These are phyloP conservation scores for Torrubiella hemipterigena DNA, from an alignment of 2,329 filamentous ascomycete genomes.

Conservation along the genomic window DNA sequence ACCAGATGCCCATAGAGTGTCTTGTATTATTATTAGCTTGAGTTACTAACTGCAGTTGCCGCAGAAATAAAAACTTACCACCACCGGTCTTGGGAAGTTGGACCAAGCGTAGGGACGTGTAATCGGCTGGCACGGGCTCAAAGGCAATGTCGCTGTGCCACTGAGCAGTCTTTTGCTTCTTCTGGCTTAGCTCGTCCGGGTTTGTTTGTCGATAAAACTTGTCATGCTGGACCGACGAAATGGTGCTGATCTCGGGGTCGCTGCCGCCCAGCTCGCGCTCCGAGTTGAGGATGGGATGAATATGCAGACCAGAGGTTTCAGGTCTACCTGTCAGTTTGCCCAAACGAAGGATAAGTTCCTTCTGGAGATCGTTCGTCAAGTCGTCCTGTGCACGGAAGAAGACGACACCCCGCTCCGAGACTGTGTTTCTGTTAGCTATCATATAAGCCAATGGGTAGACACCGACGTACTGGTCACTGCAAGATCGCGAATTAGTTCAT, in stretches of 20 bases:
- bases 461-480: slow-evolving; percentile 47
- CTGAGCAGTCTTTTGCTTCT: slow-evolving; percentile 32
- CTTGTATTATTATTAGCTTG: slow-evolving; percentile 12
- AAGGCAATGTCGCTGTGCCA: slow-evolving; percentile 58
- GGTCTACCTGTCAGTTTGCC: slow-evolving; percentile 48
- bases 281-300: slow-evolving; percentile 46
- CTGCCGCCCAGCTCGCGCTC: slow-evolving; percentile 37
- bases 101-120: slow-evolving; percentile 42
- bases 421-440: slow-evolving; percentile 20
- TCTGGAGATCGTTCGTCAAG: slow-evolving; percentile 51
- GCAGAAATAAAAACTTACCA: no score
- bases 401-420: slow-evolving; percentile 57
- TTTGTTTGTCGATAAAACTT: no score
- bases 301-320: slow-evolving; percentile 41
- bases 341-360: slow-evolving; percentile 49
- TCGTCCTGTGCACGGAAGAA: slow-evolving; percentile 56
- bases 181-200: slow-evolving; percentile 19
- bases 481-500: slow-evolving; percentile 52
- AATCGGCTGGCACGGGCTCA: slow-evolving; percentile 52
- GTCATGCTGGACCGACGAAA: slow-evolving; percentile 43
- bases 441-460: not conserved
- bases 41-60: no score
- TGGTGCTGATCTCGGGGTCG: slow-evolving; percentile 52
- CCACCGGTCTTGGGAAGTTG: slow-evolving; percentile 43
- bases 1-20: slow-evolving; percentile 55